Evolutionary conservation across 1,284 basidiomycete species (phyloP).

Genomic region (Apiotrichum domesticum): DNA sequence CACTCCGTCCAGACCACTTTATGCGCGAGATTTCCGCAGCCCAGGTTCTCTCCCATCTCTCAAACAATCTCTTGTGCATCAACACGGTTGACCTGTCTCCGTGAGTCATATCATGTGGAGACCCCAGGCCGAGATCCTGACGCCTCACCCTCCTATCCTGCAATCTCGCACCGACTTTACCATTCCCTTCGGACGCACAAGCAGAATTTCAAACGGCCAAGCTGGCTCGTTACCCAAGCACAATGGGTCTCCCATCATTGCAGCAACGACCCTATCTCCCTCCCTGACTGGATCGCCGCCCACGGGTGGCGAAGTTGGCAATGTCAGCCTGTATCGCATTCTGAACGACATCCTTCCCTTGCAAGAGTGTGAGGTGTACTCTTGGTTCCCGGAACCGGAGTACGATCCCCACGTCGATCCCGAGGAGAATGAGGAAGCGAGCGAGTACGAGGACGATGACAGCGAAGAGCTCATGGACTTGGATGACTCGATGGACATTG

Average conservation of each 20-base stretch:
- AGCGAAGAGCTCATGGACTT: conserved; percentile 31
- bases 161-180: neutral
- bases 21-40: conserved; percentile 68
- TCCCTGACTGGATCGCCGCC: conserved; percentile 10
- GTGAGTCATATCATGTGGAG: conserved; percentile 20
- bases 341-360: conserved; percentile 88
- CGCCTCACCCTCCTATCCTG: neutral
- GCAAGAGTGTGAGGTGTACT: conserved; percentile 89
- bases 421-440: conserved; percentile 59
- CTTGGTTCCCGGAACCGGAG: conserved; percentile 88
- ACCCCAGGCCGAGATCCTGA: conserved; percentile 8
- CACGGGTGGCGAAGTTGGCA: conserved; percentile 10
- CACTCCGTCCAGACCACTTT: conserved; percentile 86
- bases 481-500: conserved; percentile 28
- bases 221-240: conserved; percentile 3
- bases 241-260: neutral
- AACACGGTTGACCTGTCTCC: conserved; percentile 20
- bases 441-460: conserved; percentile 34
- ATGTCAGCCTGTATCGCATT: conserved; percentile 61
- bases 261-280: neutral
- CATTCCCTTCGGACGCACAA: neutral
- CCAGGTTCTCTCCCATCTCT: conserved; percentile 32
- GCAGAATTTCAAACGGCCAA: conserved; percentile 2
- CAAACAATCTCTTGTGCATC: conserved; percentile 27
- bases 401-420: conserved; percentile 88